phyloP scores from a whole-genome alignment of 768 basidiomycete genomes.

The Rhodosporidiobolus odoratus region DNA sequence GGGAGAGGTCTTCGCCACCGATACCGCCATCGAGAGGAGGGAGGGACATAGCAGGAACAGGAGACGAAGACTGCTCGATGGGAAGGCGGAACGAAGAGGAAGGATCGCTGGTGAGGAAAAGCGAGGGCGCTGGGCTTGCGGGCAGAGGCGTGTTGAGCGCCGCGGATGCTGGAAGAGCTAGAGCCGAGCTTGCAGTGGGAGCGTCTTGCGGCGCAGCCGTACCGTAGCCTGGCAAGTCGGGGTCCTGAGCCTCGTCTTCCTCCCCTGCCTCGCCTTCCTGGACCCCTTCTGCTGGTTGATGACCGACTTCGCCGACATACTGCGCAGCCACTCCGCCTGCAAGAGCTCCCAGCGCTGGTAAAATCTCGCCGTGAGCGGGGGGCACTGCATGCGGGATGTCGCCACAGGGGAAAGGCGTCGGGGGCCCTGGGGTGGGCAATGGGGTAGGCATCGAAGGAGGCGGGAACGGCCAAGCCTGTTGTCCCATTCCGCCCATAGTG shows the following conservation, averaged over 20 bases:
- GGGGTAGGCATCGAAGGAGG: no score
- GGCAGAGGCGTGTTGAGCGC: constrained; percentile 9
- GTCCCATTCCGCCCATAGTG: neutral
- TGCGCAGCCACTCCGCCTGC: no score
- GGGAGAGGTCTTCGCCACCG: neutral
- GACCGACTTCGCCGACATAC: no score
- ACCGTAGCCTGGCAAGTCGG: neutral
- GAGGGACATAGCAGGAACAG: neutral
- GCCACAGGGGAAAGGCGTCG: no score
- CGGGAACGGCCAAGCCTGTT: neutral
- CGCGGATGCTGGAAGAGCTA: neutral
- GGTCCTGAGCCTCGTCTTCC: neutral
- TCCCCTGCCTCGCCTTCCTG: neutral
- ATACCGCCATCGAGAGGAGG: neutral
- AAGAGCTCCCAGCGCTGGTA: no score
- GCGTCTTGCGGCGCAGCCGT: neutral
- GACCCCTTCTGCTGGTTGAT: no score
- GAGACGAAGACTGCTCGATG: neutral
- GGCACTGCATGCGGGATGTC: no score
- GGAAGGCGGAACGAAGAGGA: neutral
- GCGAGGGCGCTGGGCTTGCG: neutral
- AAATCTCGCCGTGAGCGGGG: no score
- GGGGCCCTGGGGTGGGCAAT: no score
- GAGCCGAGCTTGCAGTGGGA: neutral
- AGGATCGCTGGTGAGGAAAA: neutral